Conservation (phyloP, 192 early-diverging fungal genomes). For the Phlyctochytrium bullatum region DNA sequence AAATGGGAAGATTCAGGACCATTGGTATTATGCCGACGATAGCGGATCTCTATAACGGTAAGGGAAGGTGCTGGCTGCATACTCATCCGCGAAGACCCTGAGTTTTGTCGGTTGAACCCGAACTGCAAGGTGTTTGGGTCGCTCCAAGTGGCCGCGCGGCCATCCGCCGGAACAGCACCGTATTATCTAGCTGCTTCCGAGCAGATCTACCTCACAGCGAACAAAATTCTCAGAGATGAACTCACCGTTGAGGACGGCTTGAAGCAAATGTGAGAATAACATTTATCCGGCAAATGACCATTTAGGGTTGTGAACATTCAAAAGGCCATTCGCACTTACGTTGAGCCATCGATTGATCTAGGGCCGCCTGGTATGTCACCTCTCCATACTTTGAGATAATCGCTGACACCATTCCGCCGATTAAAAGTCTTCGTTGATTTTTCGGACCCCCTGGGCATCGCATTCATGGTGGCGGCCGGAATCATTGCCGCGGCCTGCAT, state of each 20-base stretch:
- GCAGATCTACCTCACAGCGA: constrained; percentile 2
- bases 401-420: too few relatives aligned
- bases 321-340: not conserved
- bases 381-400: not conserved
- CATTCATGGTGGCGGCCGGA: not conserved
- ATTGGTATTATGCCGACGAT: constrained; percentile 14
- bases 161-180: constrained; percentile 5
- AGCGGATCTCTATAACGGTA: constrained; percentile 14
- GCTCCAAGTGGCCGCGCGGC: constrained; percentile 12
- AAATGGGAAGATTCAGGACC: not conserved
- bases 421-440: not conserved
- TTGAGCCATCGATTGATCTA: not conserved
- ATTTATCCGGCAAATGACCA: too few relatives aligned
- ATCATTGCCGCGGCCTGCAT: not conserved
- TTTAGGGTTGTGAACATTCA: not conserved
- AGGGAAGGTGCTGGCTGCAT: not conserved
- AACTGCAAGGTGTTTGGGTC: constrained; percentile 7
- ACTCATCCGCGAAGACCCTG: constrained; percentile 7
- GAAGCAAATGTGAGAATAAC: not conserved
- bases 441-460: not conserved
- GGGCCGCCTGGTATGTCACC: not conserved
- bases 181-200: constrained; percentile 15
- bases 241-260: not conserved
- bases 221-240: not conserved
- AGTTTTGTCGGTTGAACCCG: constrained; percentile 10